phyloP scores from a whole-genome alignment of 1,284 basidiomycete species.

The Sporisorium reilianum region DNA sequence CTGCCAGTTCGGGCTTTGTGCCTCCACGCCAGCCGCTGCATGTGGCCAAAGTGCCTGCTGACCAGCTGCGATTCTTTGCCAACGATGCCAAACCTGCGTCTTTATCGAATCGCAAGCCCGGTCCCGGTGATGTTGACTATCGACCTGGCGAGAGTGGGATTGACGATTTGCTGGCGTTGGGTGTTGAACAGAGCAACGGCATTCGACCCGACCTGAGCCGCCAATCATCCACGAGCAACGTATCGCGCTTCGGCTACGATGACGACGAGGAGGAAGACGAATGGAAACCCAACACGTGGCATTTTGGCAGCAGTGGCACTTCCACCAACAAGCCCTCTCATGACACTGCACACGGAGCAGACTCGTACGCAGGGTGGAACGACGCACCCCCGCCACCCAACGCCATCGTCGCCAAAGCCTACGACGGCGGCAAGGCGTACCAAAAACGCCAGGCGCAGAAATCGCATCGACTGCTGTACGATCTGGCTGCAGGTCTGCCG shows the following conservation, averaged over 20 bases:
- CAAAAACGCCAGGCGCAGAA: constrained; percentile 32
- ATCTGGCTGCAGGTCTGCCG: constrained; percentile 60
- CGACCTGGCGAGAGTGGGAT: constrained; percentile 60
- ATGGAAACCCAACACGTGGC: constrained; percentile 63
- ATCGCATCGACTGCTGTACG: constrained; percentile 55
- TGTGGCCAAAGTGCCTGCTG: constrained; percentile 44
- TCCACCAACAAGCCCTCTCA: neutral
- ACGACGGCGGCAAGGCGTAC: constrained; percentile 43
- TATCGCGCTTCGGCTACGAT: constrained; percentile 18
- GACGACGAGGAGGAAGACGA: constrained; percentile 43
- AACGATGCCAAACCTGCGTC: constrained; percentile 24
- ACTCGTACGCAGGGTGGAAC: constrained; percentile 56
- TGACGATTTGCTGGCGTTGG: constrained; percentile 56
- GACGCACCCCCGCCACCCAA: constrained; percentile 47
- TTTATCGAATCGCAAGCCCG: constrained; percentile 10
- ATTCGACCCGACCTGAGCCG: constrained; percentile 21
- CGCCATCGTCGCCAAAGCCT: constrained; percentile 56
- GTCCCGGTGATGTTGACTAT: constrained; percentile 26
- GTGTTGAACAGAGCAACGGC: constrained; percentile 13
- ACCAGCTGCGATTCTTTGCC: constrained; percentile 52
- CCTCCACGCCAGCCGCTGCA: constrained; percentile 35
- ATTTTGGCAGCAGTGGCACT: constrained; percentile 39
- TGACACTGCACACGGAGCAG: neutral
- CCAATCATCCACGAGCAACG: constrained; percentile 14
- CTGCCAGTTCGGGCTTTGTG: constrained; percentile 43